Evolutionary conservation across 2,329 filamentous ascomycete genomes (phyloP).

Genomic region (Raffaelea arxii): DNA sequence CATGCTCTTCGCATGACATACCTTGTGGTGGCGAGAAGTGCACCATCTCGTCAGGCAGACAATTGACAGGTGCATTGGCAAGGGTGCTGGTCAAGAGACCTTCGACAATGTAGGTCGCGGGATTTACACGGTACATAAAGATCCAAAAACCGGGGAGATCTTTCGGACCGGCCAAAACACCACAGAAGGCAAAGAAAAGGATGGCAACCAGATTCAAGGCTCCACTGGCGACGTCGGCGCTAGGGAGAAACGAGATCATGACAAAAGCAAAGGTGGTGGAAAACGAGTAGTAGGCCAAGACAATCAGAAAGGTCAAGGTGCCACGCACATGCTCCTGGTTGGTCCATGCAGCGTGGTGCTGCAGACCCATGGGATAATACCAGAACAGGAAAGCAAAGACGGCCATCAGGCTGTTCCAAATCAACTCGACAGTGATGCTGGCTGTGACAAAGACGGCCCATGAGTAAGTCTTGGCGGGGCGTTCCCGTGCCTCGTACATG

Average conservation of each 20-base stretch:
- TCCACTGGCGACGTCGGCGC: not conserved
- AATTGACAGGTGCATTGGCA: not conserved
- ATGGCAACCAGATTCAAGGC: not conserved
- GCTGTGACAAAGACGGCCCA: not conserved
- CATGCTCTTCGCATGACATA: not conserved
- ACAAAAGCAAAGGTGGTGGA: not conserved
- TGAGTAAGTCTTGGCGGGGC: not conserved
- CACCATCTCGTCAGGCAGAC: not conserved
- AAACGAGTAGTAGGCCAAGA: not conserved
- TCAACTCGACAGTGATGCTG: not conserved
- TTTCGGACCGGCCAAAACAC: not conserved
- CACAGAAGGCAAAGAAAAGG: not conserved
- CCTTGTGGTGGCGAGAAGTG: not conserved
- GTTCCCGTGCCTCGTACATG: not conserved
- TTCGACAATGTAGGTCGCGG: not conserved
- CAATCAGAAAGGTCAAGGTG: not conserved
- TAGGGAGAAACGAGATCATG: not conserved
- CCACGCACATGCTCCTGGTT: not conserved
- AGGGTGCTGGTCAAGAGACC: not conserved
- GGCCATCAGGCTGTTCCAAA: not conserved
- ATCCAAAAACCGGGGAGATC: not conserved
- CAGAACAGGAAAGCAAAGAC: not conserved
- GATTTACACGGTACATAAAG: not conserved
- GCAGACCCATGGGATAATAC: not conserved
- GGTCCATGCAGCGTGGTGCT: not conserved